phyloP scores from a whole-genome alignment of 306 rosid species.

The Fragaria vesca region DNA sequence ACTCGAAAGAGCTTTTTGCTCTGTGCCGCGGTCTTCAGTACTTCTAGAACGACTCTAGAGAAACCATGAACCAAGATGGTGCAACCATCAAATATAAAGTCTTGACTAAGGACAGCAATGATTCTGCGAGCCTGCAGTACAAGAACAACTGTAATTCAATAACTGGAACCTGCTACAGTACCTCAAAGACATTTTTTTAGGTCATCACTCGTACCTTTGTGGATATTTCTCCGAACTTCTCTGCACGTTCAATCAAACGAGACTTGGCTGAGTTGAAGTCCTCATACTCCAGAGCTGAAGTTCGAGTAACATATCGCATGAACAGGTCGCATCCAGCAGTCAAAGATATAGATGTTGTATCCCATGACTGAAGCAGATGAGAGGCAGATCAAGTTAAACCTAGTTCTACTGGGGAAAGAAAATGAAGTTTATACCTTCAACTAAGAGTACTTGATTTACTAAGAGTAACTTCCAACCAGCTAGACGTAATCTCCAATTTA shows the following conservation, averaged over 20 bases:
- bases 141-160: slow-evolving; percentile 9
- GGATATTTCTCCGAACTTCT: slow-evolving; percentile 92
- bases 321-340: slow-evolving; percentile 94
- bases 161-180: neutral
- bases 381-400: neutral
- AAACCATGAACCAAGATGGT: slow-evolving; percentile 95
- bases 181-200: neutral
- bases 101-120: slow-evolving; percentile 91
- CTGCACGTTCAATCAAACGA: slow-evolving; percentile 97
- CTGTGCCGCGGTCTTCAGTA: slow-evolving; percentile 75
- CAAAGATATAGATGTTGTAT: slow-evolving; percentile 84
- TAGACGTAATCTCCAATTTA: neutral
- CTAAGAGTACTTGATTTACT: neutral
- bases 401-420: neutral
- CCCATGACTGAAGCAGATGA: slow-evolving; percentile 62
- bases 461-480: neutral
- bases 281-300: slow-evolving; percentile 89
- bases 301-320: slow-evolving; percentile 84
- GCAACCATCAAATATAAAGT: slow-evolving; percentile 86
- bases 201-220: slow-evolving; percentile 48
- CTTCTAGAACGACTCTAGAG: slow-evolving; percentile 86
- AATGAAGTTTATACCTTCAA: neutral
- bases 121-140: slow-evolving; percentile 75
- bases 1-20: slow-evolving; percentile 79
- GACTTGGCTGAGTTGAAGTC: slow-evolving; percentile 81